Conservation (phyloP, 495 filamentous ascomycete genomes). For the Neurospora sp. region DNA sequence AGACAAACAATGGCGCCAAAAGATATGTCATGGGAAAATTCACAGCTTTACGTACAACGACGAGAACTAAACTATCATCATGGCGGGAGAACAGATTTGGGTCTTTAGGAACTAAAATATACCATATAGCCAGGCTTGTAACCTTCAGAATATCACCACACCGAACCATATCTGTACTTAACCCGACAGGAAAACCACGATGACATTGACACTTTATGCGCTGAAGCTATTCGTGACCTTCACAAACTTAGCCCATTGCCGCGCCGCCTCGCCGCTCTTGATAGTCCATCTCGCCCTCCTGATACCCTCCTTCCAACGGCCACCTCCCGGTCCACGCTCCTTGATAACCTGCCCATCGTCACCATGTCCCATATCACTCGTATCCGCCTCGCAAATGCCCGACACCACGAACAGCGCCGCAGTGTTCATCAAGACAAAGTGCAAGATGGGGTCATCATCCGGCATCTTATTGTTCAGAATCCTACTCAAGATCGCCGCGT, state of each 20-base stretch:
- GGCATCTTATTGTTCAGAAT: slow-evolving; percentile 65
- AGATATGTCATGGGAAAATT: neutral
- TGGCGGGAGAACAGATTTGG: neutral
- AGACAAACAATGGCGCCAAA: neutral
- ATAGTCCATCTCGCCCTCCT: slow-evolving; percentile 75
- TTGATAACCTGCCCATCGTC: slow-evolving; percentile 61
- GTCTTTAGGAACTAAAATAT: neutral
- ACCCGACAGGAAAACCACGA: neutral
- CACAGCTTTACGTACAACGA: neutral
- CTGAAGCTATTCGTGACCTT: slow-evolving; percentile 37
- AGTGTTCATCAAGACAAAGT: slow-evolving; percentile 91
- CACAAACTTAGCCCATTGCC: slow-evolving; percentile 60
- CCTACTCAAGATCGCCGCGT: slow-evolving; percentile 69
- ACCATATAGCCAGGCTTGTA: neutral
- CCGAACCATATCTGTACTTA: neutral
- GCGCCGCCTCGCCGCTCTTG: slow-evolving; percentile 68
- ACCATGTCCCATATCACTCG: slow-evolving; percentile 56
- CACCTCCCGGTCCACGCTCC: slow-evolving; percentile 72
- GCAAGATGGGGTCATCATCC: slow-evolving; percentile 70
- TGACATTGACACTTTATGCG: neutral
- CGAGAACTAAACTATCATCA: neutral
- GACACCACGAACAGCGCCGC: slow-evolving; percentile 75
- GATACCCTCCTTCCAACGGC: slow-evolving; percentile 88
- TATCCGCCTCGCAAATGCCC: slow-evolving; percentile 77
- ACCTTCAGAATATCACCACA: neutral